A percentile compares a stretch with the other conserved stretches of the same genome.
Evolutionary conservation across 495 filamentous ascomycete species (phyloP).

Genomic region (Annulohypoxylon stygium): DNA sequence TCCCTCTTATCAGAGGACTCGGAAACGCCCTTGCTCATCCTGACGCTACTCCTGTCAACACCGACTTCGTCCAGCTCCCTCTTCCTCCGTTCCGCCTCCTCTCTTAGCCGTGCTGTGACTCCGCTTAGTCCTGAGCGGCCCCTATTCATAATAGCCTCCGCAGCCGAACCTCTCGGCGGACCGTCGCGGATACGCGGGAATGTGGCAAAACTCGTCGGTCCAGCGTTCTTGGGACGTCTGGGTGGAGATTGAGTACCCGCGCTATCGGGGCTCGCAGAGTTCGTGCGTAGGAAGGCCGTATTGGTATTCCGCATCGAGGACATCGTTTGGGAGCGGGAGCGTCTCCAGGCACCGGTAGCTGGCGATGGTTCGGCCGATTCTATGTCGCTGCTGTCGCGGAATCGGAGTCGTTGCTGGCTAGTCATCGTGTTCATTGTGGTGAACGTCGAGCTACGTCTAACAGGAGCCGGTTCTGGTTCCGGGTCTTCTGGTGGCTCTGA

Average conservation of each 20-base stretch:
- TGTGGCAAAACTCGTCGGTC: slow-evolving; percentile 41
- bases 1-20: neutral
- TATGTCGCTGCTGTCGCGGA: slow-evolving; percentile 50
- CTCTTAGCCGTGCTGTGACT: slow-evolving; percentile 22
- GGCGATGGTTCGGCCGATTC: slow-evolving; percentile 47
- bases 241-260: slow-evolving; percentile 16
- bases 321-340: neutral
- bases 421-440: slow-evolving; percentile 35
- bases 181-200: slow-evolving; percentile 43
- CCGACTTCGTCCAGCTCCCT: slow-evolving; percentile 23
- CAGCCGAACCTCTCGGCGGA: slow-evolving; percentile 33
- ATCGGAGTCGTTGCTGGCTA: slow-evolving; percentile 43
- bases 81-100: slow-evolving; percentile 29
- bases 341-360: slow-evolving; percentile 12
- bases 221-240: slow-evolving; percentile 44
- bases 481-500: slow-evolving; percentile 13
- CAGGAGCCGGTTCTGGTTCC: neutral
- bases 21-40: slow-evolving; percentile 5
- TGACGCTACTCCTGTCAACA: neutral
- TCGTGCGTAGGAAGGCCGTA: slow-evolving; percentile 33
- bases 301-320: slow-evolving; percentile 37
- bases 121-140: slow-evolving; percentile 24
- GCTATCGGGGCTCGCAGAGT: neutral
- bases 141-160: slow-evolving; percentile 43
- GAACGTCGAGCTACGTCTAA: slow-evolving; percentile 16